phyloP scores from a whole-genome alignment of 1,284 basidiomycete genomes.

The Ganoderma sinense region DNA sequence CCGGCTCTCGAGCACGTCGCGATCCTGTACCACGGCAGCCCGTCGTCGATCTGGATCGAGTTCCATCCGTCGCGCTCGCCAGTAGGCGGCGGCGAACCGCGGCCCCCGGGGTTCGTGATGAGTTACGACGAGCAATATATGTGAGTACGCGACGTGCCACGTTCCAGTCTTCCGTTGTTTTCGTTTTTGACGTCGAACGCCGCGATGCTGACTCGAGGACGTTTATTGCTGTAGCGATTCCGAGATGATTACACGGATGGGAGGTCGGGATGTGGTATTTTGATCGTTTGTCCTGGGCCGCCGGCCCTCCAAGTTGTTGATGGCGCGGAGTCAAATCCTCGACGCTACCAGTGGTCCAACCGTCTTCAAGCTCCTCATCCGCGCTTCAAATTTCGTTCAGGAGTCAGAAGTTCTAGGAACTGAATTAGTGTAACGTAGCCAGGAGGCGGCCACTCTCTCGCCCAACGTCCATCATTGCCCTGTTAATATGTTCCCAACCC shows the following conservation, averaged over 20 bases:
- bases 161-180: too few species aligned
- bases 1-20: conserved; percentile 2
- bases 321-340: too few species aligned
- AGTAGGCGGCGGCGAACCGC: background rate
- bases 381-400: too few species aligned
- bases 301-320: too few species aligned
- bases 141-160: background rate
- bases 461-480: too few species aligned
- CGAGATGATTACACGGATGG: background rate
- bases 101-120: background rate
- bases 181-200: background rate
- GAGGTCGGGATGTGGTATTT: background rate
- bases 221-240: background rate
- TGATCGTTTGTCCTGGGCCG: background rate
- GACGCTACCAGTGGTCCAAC: too few species aligned
- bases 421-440: too few species aligned
- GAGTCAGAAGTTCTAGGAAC: too few species aligned
- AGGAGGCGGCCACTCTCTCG: too few species aligned
- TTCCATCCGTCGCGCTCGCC: background rate
- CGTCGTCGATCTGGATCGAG: conserved; percentile 4
- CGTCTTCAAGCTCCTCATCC: too few species aligned
- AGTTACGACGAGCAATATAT: background rate
- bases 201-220: background rate
- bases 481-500: too few species aligned
- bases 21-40: conserved; percentile 3